Percentiles rank a stretch among this genome's conserved stretches.
Evolutionary conservation across 129 eudicot species (phyloP).

Genomic region (Pittosporum tobira): DNA sequence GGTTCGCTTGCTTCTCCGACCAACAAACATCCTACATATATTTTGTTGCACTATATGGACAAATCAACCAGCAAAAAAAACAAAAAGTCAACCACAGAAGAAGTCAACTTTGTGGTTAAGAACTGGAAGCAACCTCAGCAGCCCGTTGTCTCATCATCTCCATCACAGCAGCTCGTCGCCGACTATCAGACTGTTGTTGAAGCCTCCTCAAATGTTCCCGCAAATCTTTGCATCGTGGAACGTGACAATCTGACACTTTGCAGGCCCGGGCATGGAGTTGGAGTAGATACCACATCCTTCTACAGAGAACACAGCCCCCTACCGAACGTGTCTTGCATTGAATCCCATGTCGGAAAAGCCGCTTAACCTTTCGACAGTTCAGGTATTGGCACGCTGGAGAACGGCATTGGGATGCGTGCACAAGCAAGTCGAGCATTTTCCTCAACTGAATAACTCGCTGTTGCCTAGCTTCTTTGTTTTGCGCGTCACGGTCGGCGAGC

Average conservation of each 20-base stretch:
- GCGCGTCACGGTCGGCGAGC: constrained; percentile 74
- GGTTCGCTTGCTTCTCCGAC: background rate
- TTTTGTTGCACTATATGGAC: background rate
- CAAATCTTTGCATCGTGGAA: constrained; percentile 88
- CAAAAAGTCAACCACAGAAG: constrained; percentile 13
- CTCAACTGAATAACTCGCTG: constrained; percentile 69
- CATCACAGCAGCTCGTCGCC: constrained; percentile 80
- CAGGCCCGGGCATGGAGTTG: constrained; percentile 93
- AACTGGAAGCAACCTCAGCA: constrained; percentile 65
- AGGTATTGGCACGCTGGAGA: constrained; percentile 65
- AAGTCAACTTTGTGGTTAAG: constrained; percentile 33
- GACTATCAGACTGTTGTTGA: constrained; percentile 75
- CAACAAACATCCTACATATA: background rate
- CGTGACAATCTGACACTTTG: constrained; percentile 64
- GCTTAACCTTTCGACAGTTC: constrained; percentile 83
- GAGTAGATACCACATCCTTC: constrained; percentile 88
- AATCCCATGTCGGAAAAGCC: constrained; percentile 86
- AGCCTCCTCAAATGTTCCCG: constrained; percentile 63
- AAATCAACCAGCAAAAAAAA: constrained; percentile 4
- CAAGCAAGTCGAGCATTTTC: constrained; percentile 95
- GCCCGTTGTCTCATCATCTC: constrained; percentile 99
- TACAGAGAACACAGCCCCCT: constrained; percentile 84
- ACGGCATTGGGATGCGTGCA: constrained; percentile 90
- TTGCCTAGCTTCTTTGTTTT: constrained; percentile 85
- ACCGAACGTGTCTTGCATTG: constrained; percentile 65